phyloP scores from a whole-genome alignment of 208 protist genomes.

The Blechomonas ayalai region DNA sequence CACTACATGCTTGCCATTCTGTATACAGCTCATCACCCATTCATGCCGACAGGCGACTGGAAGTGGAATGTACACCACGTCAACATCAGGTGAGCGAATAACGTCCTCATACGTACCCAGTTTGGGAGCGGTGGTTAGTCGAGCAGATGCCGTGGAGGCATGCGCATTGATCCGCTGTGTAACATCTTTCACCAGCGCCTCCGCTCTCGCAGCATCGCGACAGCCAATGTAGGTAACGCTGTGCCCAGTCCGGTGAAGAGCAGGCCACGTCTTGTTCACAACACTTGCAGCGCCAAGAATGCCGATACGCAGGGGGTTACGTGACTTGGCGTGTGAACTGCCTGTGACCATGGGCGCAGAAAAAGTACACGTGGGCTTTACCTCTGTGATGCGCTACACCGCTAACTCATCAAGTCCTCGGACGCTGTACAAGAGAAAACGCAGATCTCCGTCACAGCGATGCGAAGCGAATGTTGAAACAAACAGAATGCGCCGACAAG shows the following conservation, averaged over 20 bases:
- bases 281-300: conserved; percentile 37
- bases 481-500: too few relatives aligned
- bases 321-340: too few relatives aligned
- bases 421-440: too few relatives aligned
- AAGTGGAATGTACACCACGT: conserved; percentile 70
- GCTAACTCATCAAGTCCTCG: too few relatives aligned
- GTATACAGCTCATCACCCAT: conserved; percentile 45
- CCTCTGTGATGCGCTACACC: too few relatives aligned
- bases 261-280: conserved; percentile 23
- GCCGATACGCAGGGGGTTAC: conserved; percentile 29
- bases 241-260: conserved; percentile 32
- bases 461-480: too few relatives aligned
- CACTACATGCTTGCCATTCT: conserved; percentile 63
- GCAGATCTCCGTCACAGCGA: too few relatives aligned
- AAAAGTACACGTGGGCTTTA: too few relatives aligned
- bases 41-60: conserved; percentile 30
- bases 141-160: neutral
- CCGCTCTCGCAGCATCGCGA: conserved; percentile 17
- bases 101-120: conserved; percentile 51
- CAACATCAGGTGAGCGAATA: conserved; percentile 28
- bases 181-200: conserved; percentile 17
- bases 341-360: too few relatives aligned
- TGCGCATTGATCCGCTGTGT: conserved; percentile 4
- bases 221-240: conserved; percentile 33
- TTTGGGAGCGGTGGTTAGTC: conserved; percentile 6